A percentile compares a stretch with the other conserved stretches of the same genome.
phyloP scores from a whole-genome alignment of 2,329 filamentous ascomycete genomes.

The Lasiodiplodia hormozganensis region DNA sequence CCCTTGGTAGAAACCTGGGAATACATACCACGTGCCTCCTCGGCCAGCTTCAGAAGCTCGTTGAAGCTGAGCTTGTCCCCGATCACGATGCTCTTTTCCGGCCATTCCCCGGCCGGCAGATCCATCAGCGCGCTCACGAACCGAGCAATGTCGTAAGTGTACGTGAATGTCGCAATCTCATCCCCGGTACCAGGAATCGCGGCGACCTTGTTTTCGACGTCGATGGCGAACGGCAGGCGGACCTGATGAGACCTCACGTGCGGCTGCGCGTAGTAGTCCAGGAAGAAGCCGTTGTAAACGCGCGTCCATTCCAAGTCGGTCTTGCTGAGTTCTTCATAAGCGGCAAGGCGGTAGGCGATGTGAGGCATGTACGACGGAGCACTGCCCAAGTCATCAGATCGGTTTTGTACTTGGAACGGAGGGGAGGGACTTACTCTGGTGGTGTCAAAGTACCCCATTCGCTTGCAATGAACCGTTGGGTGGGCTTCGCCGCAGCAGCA shows the following conservation, averaged over 20 bases:
- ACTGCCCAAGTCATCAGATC: no score
- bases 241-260: background rate
- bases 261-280: background rate
- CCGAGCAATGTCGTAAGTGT: background rate
- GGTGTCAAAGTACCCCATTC: no score
- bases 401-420: no score
- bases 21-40: background rate
- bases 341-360: no score
- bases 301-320: background rate
- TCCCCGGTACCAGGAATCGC: background rate
- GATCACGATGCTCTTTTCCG: background rate
- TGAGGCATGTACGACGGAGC: no score
- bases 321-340: no score
- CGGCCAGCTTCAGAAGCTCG: background rate
- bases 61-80: background rate
- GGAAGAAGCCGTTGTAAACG: background rate
- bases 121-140: background rate
- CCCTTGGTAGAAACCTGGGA: no score
- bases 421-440: no score
- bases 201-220: background rate
- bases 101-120: background rate
- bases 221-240: background rate
- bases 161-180: background rate
- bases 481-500: no score
- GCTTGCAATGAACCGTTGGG: no score